Conservation (phyloP, 192 early-diverging fungal genomes). For the Hyaloraphidium curvatum region DNA sequence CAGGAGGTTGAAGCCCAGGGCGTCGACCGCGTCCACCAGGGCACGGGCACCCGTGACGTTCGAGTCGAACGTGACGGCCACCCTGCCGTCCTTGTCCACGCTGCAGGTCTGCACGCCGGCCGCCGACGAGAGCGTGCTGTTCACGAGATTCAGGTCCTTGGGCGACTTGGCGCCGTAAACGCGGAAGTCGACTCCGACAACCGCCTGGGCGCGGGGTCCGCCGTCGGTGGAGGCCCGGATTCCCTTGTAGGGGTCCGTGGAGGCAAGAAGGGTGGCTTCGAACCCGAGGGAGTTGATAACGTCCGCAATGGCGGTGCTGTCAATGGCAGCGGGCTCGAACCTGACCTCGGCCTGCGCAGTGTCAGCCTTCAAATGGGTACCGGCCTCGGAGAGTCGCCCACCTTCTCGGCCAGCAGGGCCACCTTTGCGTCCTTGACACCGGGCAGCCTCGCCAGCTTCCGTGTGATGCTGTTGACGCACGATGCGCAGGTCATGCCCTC, state of each 20-base stretch:
- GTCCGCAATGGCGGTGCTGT: constrained; percentile 30
- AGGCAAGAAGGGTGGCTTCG: constrained; percentile 35
- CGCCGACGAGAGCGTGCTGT: constrained; percentile 3
- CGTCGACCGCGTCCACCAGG: constrained; percentile 64
- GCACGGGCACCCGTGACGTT: constrained; percentile 43
- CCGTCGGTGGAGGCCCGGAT: not conserved
- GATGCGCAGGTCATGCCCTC: constrained; percentile 91
- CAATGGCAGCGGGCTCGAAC: constrained; percentile 29
- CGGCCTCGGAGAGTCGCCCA: constrained; percentile 7
- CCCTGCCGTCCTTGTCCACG: no score
- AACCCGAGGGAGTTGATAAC: constrained; percentile 55
- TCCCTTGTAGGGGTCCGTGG: not conserved
- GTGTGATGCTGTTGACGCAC: constrained; percentile 76
- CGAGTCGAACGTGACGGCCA: constrained; percentile 36
- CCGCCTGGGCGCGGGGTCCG: not conserved
- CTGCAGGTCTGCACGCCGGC: no score
- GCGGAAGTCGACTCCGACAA: constrained; percentile 10
- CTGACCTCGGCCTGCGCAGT: constrained; percentile 36
- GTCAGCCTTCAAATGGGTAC: constrained; percentile 4
- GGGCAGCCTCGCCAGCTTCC: constrained; percentile 25
- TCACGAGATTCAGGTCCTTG: not conserved
- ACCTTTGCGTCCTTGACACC: constrained; percentile 64
- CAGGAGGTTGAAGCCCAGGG: constrained; percentile 40
- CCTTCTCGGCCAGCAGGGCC: constrained; percentile 56
- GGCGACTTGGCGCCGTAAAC: not conserved